Conservation (phyloP, 352 stramenopile species). For the Blastocystis sp. region DNA sequence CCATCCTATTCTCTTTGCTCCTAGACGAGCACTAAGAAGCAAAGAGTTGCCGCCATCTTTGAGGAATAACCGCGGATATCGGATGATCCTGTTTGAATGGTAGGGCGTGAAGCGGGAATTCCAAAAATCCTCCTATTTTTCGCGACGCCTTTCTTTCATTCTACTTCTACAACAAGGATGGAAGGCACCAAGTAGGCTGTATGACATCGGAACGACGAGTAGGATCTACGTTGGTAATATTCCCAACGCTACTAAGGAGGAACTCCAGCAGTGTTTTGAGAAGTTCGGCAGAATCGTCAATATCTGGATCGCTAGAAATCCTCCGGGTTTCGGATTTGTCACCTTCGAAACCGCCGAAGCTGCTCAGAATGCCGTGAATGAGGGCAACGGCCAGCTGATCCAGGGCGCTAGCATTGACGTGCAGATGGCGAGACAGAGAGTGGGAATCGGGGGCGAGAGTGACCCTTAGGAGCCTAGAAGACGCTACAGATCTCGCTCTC, state of each 20-base stretch:
- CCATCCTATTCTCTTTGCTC: background rate
- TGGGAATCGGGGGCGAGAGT: background rate
- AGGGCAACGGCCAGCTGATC: slow-evolving; percentile 71
- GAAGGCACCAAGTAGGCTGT: slow-evolving; percentile 38
- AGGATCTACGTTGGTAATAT: slow-evolving; percentile 62
- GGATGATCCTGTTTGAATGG: background rate
- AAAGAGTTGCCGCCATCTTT: background rate
- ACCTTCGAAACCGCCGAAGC: slow-evolving; percentile 72
- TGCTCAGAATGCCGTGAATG: slow-evolving; percentile 71
- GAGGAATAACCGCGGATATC: background rate
- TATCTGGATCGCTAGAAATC: slow-evolving; percentile 73
- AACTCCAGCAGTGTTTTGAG: slow-evolving; percentile 72
- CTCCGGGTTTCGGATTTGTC: slow-evolving; percentile 73
- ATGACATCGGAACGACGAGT: background rate
- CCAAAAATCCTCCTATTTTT: background rate
- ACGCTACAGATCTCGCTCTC: slow-evolving; percentile 34
- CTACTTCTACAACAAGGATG: slow-evolving; percentile 33
- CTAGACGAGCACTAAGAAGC: background rate
- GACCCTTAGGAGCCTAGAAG: background rate
- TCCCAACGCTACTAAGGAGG: slow-evolving; percentile 58
- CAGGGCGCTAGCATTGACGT: slow-evolving; percentile 53
- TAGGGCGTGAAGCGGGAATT: background rate
- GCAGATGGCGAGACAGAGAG: slow-evolving; percentile 24
- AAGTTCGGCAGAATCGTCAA: slow-evolving; percentile 72
- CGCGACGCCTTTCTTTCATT: slow-evolving; percentile 14